Base-by-base conservation (phyloP, 257 asterid genomes). In the Mentha longifolia region DNA sequence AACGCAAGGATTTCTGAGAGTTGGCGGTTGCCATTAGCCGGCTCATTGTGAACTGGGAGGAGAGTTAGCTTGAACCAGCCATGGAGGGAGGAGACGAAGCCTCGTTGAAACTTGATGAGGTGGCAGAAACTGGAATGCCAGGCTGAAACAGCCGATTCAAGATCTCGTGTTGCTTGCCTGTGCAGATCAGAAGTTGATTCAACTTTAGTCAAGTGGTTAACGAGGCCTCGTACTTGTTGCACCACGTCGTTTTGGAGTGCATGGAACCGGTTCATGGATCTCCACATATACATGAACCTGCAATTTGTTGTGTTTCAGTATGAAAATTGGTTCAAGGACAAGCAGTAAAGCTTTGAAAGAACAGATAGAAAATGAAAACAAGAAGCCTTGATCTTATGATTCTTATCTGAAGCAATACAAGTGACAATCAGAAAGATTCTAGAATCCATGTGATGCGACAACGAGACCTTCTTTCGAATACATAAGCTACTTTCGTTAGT, bases 211-310 rank as follows among this genome's bases (percentile, higher is more conserved):
- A 82, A 52, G 72, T 67, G 82, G 78, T 78, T 83, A 22, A 88
- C 76, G 47, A 95, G 97, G 62, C 98, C 96, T 3, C 87, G 95
- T 45, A 95, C 99, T 79, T 95, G 98, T 85, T 86, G 97, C 43
- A 95, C 98, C 54, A 89, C 73, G 61, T 87, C 89, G 49, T 85
- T 85, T 74, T 95, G 99, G 81, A 84, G 74, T 61, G 82, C 87
- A 56, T 95, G 99, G 42, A 65, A 88, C 79, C 81, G 94, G 25
- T 88, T 85, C 99, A 95, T 95, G 35, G 97, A 89, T 85, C 87
- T 87, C 99, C 99, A 95, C 97, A 83, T 92, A 86, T 92, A 95
- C 99, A 89, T 95, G 82, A 86, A 95, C 69, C 99, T 95, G 85
- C 75, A 77, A 47, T 47, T 7, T 22, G 37, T 65, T 5, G 54